Evolutionary conservation across 805 yeast genomes (phyloP).

Genomic region (Candida saitoana): DNA sequence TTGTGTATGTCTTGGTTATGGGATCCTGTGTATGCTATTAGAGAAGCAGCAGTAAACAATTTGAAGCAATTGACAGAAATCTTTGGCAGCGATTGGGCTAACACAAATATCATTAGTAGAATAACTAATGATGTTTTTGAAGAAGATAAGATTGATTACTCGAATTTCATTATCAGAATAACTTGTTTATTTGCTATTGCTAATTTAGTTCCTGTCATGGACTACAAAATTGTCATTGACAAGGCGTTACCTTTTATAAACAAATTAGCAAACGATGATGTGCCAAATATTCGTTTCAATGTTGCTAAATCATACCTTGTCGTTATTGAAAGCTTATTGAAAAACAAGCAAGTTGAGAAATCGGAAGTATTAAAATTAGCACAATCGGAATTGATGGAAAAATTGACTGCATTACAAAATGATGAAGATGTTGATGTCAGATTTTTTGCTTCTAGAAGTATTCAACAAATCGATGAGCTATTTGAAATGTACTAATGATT

Average conservation of each 20-base stretch:
- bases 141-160: slow-evolving; percentile 41
- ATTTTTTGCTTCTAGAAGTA: slow-evolving; percentile 71
- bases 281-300: slow-evolving; percentile 93
- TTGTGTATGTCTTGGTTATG: slow-evolving; percentile 96
- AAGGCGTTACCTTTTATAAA: slow-evolving; percentile 78
- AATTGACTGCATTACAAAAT: slow-evolving; percentile 56
- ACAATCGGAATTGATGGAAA: slow-evolving; percentile 52
- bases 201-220: slow-evolving; percentile 71
- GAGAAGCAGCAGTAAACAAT: slow-evolving; percentile 92
- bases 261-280: slow-evolving; percentile 69
- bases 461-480: slow-evolving; percentile 17
- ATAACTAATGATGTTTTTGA: slow-evolving; percentile 43
- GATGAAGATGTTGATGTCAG: slow-evolving; percentile 89
- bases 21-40: slow-evolving; percentile 94
- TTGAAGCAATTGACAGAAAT: slow-evolving; percentile 74
- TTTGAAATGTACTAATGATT: slow-evolving; percentile 5
- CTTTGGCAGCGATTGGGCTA: slow-evolving; percentile 94
- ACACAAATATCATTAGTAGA: slow-evolving; percentile 73
- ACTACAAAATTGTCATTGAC: slow-evolving; percentile 49
- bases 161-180: slow-evolving; percentile 85
- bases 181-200: slow-evolving; percentile 87
- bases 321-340: slow-evolving; percentile 50
- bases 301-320: slow-evolving; percentile 79
- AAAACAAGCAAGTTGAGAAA: slow-evolving; percentile 11
- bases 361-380: slow-evolving; percentile 24